A percentile compares a stretch with the other conserved stretches of the same genome.
Conservation (phyloP, 768 basidiomycete species). For the Calocera cornea region DNA sequence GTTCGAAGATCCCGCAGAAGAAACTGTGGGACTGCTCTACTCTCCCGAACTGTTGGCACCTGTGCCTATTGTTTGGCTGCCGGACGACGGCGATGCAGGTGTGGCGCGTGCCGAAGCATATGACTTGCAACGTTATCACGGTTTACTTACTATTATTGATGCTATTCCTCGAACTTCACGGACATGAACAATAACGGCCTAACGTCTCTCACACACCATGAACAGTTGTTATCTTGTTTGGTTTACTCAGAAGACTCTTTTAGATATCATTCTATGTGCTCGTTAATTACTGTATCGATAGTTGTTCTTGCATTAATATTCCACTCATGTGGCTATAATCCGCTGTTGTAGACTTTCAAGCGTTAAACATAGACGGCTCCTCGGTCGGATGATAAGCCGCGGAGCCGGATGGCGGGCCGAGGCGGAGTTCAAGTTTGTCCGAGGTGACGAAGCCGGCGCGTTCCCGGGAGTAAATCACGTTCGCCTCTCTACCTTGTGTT, state of each 20-base stretch:
- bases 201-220: neutral
- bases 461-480: neutral
- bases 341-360: too few species aligned
- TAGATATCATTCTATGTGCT: too few species aligned
- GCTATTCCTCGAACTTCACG: conserved; percentile 21
- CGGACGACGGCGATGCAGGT: conserved; percentile 49
- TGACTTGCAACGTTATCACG: conserved; percentile 63
- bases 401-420: too few species aligned
- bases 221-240: neutral
- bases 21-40: conserved; percentile 65
- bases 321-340: too few species aligned
- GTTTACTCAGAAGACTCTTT: neutral
- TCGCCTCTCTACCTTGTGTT: neutral
- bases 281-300: neutral
- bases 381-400: neutral
- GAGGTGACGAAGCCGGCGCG: neutral
- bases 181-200: neutral
- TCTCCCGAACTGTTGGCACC: conserved; percentile 71
- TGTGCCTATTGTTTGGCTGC: conserved; percentile 71
- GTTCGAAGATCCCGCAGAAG: conserved; percentile 62
- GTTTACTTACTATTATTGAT: conserved; percentile 56
- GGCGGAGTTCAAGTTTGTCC: neutral
- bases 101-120: conserved; percentile 61
- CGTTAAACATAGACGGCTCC: neutral
- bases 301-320: neutral